Conservation (phyloP, 1,284 basidiomycete species). For the Ceratobasidium sp. region DNA sequence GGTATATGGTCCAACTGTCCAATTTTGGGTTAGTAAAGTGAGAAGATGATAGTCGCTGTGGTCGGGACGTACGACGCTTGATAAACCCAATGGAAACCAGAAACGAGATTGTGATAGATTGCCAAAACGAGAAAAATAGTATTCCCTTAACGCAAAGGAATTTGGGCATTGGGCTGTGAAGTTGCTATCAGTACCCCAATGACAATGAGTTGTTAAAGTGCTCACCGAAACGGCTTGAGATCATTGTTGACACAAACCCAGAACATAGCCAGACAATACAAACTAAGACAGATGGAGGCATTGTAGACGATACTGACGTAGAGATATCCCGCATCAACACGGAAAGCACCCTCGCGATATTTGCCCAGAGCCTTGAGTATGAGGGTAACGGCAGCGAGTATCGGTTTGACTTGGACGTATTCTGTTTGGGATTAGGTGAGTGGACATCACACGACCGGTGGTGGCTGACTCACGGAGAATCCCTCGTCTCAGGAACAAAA, state of each 20-base stretch:
- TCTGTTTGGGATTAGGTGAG: constrained; percentile 57
- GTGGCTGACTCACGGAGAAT: constrained; percentile 78
- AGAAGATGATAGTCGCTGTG: not conserved
- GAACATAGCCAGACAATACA: constrained; percentile 93
- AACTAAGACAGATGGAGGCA: constrained; percentile 60
- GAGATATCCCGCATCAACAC: constrained; percentile 86
- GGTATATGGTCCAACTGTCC: constrained; percentile 80
- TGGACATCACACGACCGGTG: not conserved
- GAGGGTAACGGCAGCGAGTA: constrained; percentile 84
- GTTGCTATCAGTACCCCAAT: not conserved
- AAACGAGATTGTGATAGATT: constrained; percentile 84
- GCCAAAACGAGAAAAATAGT: constrained; percentile 99
- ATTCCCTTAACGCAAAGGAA: constrained; percentile 99
- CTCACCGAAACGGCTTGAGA: constrained; percentile 83
- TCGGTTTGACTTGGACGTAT: constrained; percentile 96
- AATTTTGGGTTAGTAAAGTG: not conserved
- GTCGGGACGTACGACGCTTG: constrained; percentile 55
- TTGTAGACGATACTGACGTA: constrained; percentile 85
- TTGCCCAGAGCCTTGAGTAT: constrained; percentile 86
- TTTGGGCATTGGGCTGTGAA: constrained; percentile 77
- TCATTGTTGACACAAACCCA: constrained; percentile 90
- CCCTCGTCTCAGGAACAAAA: constrained; percentile 92
- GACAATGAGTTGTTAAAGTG: constrained; percentile 48
- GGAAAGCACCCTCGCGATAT: constrained; percentile 90
- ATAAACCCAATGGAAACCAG: constrained; percentile 85